These are phyloP conservation scores for Penicillium sp. DNA, from an alignment of 2,329 filamentous ascomycete species.

Conservation along the genomic window DNA sequence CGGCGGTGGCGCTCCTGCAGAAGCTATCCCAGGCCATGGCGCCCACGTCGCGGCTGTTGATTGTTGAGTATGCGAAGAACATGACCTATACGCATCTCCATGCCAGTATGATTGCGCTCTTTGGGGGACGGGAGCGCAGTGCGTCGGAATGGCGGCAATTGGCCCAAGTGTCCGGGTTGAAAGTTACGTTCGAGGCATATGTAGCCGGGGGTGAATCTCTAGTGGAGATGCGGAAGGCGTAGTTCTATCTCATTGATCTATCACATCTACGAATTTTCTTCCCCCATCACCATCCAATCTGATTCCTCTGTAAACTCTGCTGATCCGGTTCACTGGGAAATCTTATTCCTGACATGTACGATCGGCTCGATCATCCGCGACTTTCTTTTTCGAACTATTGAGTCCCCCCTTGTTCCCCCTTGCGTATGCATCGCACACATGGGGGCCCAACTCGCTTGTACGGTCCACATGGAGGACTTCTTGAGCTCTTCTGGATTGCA, in stretches of 20 bases:
- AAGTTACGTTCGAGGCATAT: slow-evolving; percentile 38
- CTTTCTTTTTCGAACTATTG: not conserved
- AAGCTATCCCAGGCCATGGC: slow-evolving; percentile 38
- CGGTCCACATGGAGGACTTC: not conserved
- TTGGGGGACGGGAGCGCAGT: slow-evolving; percentile 36
- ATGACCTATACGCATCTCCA: slow-evolving; percentile 36
- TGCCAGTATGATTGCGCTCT: slow-evolving; percentile 39
- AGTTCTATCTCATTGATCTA: not conserved
- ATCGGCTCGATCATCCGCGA: not conserved
- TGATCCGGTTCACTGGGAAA: too few species aligned
- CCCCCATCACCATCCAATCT: not conserved
- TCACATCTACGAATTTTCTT: not conserved
- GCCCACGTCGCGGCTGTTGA: slow-evolving; percentile 33
- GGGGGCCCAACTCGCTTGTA: not conserved
- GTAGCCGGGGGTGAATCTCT: slow-evolving; percentile 34
- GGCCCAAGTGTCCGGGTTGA: slow-evolving; percentile 32
- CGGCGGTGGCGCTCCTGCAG: slow-evolving; percentile 36
- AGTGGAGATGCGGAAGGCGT: slow-evolving; percentile 35
- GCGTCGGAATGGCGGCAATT: slow-evolving; percentile 36
- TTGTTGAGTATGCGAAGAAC: slow-evolving; percentile 40
- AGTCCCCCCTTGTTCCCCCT: not conserved
- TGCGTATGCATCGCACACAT: too few species aligned
- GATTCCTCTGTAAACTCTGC: slow-evolving; percentile 10
- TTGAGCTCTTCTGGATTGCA: not conserved
- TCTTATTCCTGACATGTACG: not conserved